phyloP scores from a whole-genome alignment of 2,329 filamentous ascomycete genomes.

The Epichloe scottii region DNA sequence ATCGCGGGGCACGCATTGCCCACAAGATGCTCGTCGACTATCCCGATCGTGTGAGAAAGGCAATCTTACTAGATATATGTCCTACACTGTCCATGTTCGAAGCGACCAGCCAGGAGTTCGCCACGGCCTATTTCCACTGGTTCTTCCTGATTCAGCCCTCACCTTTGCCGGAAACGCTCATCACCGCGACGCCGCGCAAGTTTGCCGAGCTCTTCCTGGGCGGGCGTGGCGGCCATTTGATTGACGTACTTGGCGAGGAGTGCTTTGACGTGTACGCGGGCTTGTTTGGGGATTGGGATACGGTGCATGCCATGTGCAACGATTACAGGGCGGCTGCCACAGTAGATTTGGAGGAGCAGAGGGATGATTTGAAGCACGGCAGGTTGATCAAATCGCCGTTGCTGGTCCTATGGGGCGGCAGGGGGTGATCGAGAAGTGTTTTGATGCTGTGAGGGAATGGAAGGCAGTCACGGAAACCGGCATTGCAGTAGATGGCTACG shows the following conservation, averaged over 20 bases:
- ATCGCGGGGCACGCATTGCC: slow-evolving; percentile 42
- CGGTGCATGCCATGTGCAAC: slow-evolving; percentile 38
- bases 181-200: slow-evolving; percentile 22
- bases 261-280: slow-evolving; percentile 29
- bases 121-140: slow-evolving; percentile 44
- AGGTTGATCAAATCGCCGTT: slow-evolving; percentile 33
- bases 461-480: slow-evolving; percentile 26
- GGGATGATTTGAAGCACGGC: slow-evolving; percentile 29
- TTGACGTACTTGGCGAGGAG: slow-evolving; percentile 20
- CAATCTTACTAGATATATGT: slow-evolving; percentile 39
- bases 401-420: slow-evolving; percentile 36
- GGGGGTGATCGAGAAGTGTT: slow-evolving; percentile 35
- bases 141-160: slow-evolving; percentile 41
- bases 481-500: slow-evolving; percentile 25
- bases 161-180: slow-evolving; percentile 38
- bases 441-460: slow-evolving; percentile 39
- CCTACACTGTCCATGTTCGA: slow-evolving; percentile 43
- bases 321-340: slow-evolving; percentile 42
- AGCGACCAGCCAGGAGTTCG: slow-evolving; percentile 28
- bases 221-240: slow-evolving; percentile 22
- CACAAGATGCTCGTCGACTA: slow-evolving; percentile 41
- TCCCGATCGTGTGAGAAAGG: slow-evolving; percentile 25
- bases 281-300: slow-evolving; percentile 26
- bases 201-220: slow-evolving; percentile 32
- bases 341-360: slow-evolving; percentile 38